Evolutionary conservation across 1,139 yeast species (phyloP), one percentile per base, ranked within the genome.

Genomic region (Arxiozyma slooffiae): DNA sequence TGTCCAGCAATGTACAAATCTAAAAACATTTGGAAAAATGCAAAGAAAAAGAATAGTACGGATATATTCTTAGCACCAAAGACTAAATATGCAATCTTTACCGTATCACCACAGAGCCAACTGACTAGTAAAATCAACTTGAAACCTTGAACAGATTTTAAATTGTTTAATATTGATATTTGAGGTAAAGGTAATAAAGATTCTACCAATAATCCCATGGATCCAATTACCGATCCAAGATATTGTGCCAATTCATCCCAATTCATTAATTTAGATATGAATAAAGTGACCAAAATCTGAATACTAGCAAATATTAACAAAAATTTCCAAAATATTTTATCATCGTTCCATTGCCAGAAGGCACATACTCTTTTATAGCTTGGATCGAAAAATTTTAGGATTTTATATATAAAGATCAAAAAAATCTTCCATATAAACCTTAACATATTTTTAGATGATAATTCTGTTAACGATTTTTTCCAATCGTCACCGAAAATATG

Each of bases 121-220:
- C 92, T 83, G 34, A 87, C 70, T 46, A 89, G 67, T 48, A 89
- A 71, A 38, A 90, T 78, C 45, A 82, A 72, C 60, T 89, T 83
- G 69, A 89, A 88, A 55, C 92, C 92, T 57, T 83, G 83, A 7
- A 85, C 81, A 0, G 87, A 79, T 58, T 81, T 79, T 30, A 86
- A 67, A 52, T 90, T 73, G 61, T 81, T 77, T 50, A 87, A 76
- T 52, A 87, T 71, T 36, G 90, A 71, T 47, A 89, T 86, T 67
- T 89, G 97, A 0, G 97, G 97, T 48, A 89, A 70, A 3, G 97
- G 97, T 52, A 89, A 71, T 22, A 86, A 71, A n/a, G 92, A 81
- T 63, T 89, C 97, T 23, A 86, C 76, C 50, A 87, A 74, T 44
- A 89, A 74, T 0, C 96, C 95, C 20, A 78, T 58, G 3, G 85